Conservation (phyloP, 805 yeast species). For the Metschnikowia lunata region DNA sequence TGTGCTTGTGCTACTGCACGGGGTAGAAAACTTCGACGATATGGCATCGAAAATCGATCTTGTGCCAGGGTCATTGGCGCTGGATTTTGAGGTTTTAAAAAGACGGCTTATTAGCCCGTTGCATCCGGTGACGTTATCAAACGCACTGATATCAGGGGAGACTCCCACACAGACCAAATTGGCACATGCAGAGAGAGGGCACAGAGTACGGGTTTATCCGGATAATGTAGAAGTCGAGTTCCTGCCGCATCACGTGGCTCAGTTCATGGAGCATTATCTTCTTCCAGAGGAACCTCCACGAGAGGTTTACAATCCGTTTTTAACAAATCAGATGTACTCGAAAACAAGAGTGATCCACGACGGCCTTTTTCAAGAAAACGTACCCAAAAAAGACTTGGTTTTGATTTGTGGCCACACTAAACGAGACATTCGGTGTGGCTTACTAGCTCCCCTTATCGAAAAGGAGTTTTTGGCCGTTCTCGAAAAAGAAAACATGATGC, state of each 20-base stretch:
- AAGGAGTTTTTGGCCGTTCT: slow-evolving; percentile 48
- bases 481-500: slow-evolving; percentile 25
- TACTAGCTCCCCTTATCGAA: slow-evolving; percentile 53
- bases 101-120: slow-evolving; percentile 33
- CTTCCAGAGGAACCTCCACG: slow-evolving; percentile 28
- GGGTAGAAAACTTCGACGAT: slow-evolving; percentile 26
- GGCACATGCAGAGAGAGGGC: background rate
- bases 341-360: background rate
- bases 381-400: slow-evolving; percentile 27
- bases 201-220: slow-evolving; percentile 48
- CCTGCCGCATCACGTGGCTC: slow-evolving; percentile 20
- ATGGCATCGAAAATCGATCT: slow-evolving; percentile 53
- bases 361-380: slow-evolving; percentile 6
- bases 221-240: slow-evolving; percentile 45
- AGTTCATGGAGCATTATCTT: slow-evolving; percentile 41
- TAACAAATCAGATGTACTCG: background rate
- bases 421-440: slow-evolving; percentile 66
- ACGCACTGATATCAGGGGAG: slow-evolving; percentile 25
- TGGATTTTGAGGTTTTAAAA: slow-evolving; percentile 34
- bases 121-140: slow-evolving; percentile 50
- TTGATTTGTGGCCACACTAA: slow-evolving; percentile 64
- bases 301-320: slow-evolving; percentile 24
- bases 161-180: background rate
- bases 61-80: slow-evolving; percentile 40
- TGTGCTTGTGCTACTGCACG: slow-evolving; percentile 48